Conservation (phyloP, 2,329 filamentous ascomycete species). For the Botrytis sinoallii region DNA sequence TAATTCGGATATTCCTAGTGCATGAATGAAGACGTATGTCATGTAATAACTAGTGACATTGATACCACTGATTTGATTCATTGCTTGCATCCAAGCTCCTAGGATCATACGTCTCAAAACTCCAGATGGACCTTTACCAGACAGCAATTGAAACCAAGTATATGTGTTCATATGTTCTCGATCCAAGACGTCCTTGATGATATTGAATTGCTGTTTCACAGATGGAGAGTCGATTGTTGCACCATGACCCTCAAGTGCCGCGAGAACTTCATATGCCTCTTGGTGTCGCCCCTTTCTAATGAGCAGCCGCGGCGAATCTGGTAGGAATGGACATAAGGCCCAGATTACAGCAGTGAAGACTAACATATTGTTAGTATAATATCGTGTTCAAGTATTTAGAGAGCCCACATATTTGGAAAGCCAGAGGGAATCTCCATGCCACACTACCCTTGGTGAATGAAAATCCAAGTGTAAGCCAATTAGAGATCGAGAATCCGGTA, state of each 20-base stretch:
- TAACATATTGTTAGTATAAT: slow-evolving; percentile 34
- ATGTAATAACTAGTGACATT: slow-evolving; percentile 45
- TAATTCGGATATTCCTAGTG: slow-evolving; percentile 39
- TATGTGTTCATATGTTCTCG: slow-evolving; percentile 40
- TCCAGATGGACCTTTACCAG: slow-evolving; percentile 45
- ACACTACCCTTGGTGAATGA: slow-evolving; percentile 48
- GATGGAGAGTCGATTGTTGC: slow-evolving; percentile 37
- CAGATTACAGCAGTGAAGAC: slow-evolving; percentile 60
- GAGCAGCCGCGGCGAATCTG: slow-evolving; percentile 51
- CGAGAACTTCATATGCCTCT: slow-evolving; percentile 45
- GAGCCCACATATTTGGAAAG: slow-evolving; percentile 44
- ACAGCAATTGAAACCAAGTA: slow-evolving; percentile 41
- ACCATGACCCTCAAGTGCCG: slow-evolving; percentile 37
- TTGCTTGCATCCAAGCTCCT: slow-evolving; percentile 48
- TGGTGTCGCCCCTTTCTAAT: slow-evolving; percentile 45
- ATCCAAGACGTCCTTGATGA: slow-evolving; percentile 42
- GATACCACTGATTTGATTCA: slow-evolving; percentile 49
- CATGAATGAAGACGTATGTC: slow-evolving; percentile 41
- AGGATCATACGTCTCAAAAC: slow-evolving; percentile 52
- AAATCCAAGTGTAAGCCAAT: slow-evolving; percentile 60
- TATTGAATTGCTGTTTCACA: slow-evolving; percentile 52
- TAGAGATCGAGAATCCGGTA: slow-evolving; percentile 43
- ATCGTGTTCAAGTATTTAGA: too few species aligned
- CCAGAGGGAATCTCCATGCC: slow-evolving; percentile 61
- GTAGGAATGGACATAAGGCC: slow-evolving; percentile 49